Base-by-base conservation (phyloP, 345 rosid genomes). In the Bretschneidera sinensis region DNA sequence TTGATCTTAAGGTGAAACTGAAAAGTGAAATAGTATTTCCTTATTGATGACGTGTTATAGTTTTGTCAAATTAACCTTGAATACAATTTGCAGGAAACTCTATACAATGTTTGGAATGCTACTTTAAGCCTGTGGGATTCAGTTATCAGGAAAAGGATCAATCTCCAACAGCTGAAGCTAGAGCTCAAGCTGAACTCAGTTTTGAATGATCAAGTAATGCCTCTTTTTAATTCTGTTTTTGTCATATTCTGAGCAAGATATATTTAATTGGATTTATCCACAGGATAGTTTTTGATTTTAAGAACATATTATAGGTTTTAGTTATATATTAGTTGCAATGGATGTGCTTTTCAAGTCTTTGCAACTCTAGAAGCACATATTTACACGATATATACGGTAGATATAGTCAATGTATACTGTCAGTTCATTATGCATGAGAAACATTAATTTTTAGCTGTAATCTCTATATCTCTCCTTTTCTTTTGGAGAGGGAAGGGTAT, bases 101-200 rank as follows among this genome's bases (percentile, higher is more conserved):
- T 88, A 49, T 81, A 68, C 47, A 79, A 77, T 61, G 97, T 95
- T 49, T 95, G 91, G 97, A 75, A 71, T 15, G 64, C 78, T 23
- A 86, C 83, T 51, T 71, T 76, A 71, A 73, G 67, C 51, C 78
- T 91, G 62, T 78, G 89, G 80, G 89, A 83, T 69, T 79, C 84
- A 52, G 84, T 95, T 55, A 77, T 75, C 51, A 73, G 75, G 69
- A 88, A 88, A 76, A 82, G 84, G 72, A 80, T 78, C 66, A 67
- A 68, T 72, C 78, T 95, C 51, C 91, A 86, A 65, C 86, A 75
- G 79, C 75, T 81, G 72, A 79, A 71, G 74, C 80, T 82, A 71
- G 88, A 85, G 80, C 81, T 91, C 52, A 88, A 85, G 82, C 82
- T 95, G 67, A 82, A 71, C 72, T 69, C 82, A n/a, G 63, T 91